These are phyloP conservation scores for Alternaria metachromatica DNA, from an alignment of 2,329 filamentous ascomycete genomes.

Conservation along the genomic window DNA sequence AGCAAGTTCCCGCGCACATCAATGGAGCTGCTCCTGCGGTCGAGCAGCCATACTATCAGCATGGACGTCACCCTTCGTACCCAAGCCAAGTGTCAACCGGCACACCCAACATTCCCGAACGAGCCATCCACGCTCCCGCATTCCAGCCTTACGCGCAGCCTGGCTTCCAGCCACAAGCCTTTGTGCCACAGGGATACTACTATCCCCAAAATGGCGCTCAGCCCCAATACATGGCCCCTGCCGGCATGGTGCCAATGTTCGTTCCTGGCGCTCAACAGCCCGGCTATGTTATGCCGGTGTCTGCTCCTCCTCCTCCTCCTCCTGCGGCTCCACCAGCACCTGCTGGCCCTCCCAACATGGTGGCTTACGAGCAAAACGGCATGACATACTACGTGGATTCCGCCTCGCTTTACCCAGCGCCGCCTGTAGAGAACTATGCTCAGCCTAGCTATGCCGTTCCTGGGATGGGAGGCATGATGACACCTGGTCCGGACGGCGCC, in stretches of 20 bases:
- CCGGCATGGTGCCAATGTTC: conserved; percentile 62
- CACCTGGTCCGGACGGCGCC: conserved; percentile 61
- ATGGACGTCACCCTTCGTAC: conserved; percentile 72
- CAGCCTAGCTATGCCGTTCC: conserved; percentile 61
- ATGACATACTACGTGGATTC: conserved; percentile 96
- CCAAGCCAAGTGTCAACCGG: conserved; percentile 73
- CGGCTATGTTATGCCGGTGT: conserved; percentile 51
- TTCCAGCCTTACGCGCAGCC: conserved; percentile 74
- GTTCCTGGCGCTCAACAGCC: conserved; percentile 62
- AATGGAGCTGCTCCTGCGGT: conserved; percentile 62
- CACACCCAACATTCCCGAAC: conserved; percentile 90
- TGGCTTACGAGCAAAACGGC: conserved; percentile 89
- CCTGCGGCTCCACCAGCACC: conserved; percentile 43
- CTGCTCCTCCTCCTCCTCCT: conserved; percentile 27
- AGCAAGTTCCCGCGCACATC: conserved; percentile 85
- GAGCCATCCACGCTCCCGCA: conserved; percentile 85
- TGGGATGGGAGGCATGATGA: conserved; percentile 82
- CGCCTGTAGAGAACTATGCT: conserved; percentile 55
- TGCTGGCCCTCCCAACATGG: conserved; percentile 58
- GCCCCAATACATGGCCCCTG: conserved; percentile 54
- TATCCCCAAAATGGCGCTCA: conserved; percentile 58
- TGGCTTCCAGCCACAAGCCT: conserved; percentile 58
- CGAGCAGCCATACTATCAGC: conserved; percentile 60
- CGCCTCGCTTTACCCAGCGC: conserved; percentile 64
- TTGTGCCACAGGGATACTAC: conserved; percentile 63